Evolutionary conservation across 2,329 filamentous ascomycete species (phyloP), one percentile per base, ranked within the genome.

Genomic region (Gnomoniopsis sp.): DNA sequence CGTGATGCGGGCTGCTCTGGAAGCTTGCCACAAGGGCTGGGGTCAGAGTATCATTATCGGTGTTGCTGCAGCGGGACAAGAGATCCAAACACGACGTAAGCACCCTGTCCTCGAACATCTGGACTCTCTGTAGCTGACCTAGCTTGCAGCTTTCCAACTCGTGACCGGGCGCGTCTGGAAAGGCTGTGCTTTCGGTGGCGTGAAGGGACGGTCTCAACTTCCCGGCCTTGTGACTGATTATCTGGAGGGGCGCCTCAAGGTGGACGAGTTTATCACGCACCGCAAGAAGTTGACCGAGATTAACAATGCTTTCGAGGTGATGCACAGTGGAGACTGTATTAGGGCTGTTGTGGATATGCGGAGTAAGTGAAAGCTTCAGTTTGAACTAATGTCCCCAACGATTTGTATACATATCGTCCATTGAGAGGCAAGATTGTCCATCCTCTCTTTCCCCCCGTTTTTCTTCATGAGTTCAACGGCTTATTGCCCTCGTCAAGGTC

Each of bases 11-110:
- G 89, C 91, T 56, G 95, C 95, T 44, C 87, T 99, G 60, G 93
- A 99, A 81, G 93, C 95, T 49, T 97, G 93, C 81, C 95, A 99
- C 83, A 99, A 99, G 86, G 95, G 95, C 53, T 99, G 95, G 95
- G 95, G 95, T 69, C 86, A 97, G 83, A 95, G 90, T 72, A 96
- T 99, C 75, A 87, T 99, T 74, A 99, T 99, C 70, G 95, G 95
- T 75, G 95, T 99, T 64, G 93, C 93, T 63, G 93, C 93, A 66
- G 93, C 93, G 59, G 93, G 93, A 54, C 93, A 97, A 78, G 93
- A 98, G 80, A 98, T 98, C 67, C 83, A 88, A 65, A 98, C 93
- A 55, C 84, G 93, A 74, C 93, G 91, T 96, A 82, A 83, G 91
- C 87, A 99, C 70, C 90, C 26, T n/a, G 11, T 14, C 23, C 22